phyloP scores from a whole-genome alignment of 1,284 basidiomycete species.

The Taiwanofungus camphoratus region DNA sequence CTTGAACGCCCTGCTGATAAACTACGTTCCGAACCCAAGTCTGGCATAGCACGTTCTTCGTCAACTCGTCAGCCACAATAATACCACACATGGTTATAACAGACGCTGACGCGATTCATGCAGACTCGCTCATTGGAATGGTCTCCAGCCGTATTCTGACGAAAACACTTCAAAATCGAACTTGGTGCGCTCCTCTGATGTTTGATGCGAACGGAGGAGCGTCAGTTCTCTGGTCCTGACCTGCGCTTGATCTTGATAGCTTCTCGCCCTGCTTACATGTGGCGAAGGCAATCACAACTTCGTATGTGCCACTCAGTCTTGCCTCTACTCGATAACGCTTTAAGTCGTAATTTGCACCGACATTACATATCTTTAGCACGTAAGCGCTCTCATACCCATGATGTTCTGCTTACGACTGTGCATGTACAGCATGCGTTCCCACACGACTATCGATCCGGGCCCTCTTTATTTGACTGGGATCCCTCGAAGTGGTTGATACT shows the following conservation, averaged over 20 bases:
- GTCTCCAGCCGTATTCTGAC: constrained; percentile 72
- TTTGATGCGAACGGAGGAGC: too few species aligned
- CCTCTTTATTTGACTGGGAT: constrained; percentile 63
- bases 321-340: neutral
- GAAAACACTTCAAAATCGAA: constrained; percentile 76
- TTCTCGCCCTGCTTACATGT: constrained; percentile 65
- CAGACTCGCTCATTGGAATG: constrained; percentile 74
- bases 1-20: neutral
- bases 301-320: constrained; percentile 35
- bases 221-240: neutral
- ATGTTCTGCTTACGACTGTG: constrained; percentile 4
- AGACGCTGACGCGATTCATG: neutral
- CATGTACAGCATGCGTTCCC: constrained; percentile 67
- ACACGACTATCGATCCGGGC: constrained; percentile 66
- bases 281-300: constrained; percentile 81
- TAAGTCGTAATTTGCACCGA: neutral
- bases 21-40: constrained; percentile 29
- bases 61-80: constrained; percentile 57
- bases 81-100: neutral
- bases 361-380: constrained; percentile 23
- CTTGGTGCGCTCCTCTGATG: constrained; percentile 36
- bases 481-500: constrained; percentile 78
- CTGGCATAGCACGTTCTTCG: constrained; percentile 77
- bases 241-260: constrained; percentile 27
- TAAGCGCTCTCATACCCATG: constrained; percentile 14